These are phyloP conservation scores for Anthracocystis panici-leucophaei DNA, from an alignment of 1,284 basidiomycete genomes.

Conservation along the genomic window DNA sequence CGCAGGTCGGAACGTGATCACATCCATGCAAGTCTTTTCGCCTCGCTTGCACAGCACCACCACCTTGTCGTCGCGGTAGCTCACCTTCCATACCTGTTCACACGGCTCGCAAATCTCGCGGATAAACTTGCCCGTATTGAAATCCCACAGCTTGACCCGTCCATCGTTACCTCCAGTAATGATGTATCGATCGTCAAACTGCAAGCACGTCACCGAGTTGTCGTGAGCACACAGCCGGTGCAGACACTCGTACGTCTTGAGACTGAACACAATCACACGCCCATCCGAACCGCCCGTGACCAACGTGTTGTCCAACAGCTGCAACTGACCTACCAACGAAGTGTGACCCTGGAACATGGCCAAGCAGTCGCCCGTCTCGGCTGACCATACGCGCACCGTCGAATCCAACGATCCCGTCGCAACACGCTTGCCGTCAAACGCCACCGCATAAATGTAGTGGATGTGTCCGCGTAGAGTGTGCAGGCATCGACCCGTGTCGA, in stretches of 20 bases:
- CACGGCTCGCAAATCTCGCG: constrained; percentile 64
- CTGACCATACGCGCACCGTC: constrained; percentile 67
- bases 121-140: constrained; percentile 63
- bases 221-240: constrained; percentile 76
- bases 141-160: constrained; percentile 83
- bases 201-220: constrained; percentile 88
- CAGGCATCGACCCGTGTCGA: constrained; percentile 75
- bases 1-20: constrained; percentile 71
- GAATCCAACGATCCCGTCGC: constrained; percentile 82
- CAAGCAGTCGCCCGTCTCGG: constrained; percentile 80
- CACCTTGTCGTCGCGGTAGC: constrained; percentile 81
- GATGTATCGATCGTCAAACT: constrained; percentile 78
- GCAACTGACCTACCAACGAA: constrained; percentile 91
- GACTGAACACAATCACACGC: constrained; percentile 87
- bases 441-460: constrained; percentile 91
- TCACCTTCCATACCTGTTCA: constrained; percentile 89
- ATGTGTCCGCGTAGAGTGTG: constrained; percentile 88
- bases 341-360: constrained; percentile 93
- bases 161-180: constrained; percentile 86
- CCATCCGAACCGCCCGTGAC: constrained; percentile 94
- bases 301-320: constrained; percentile 80
- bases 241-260: constrained; percentile 74
- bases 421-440: constrained; percentile 86
- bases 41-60: constrained; percentile 85
- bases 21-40: constrained; percentile 89